phyloP scores from a whole-genome alignment of 2,329 filamentous ascomycete genomes.

The Alternaria metachromatica region DNA sequence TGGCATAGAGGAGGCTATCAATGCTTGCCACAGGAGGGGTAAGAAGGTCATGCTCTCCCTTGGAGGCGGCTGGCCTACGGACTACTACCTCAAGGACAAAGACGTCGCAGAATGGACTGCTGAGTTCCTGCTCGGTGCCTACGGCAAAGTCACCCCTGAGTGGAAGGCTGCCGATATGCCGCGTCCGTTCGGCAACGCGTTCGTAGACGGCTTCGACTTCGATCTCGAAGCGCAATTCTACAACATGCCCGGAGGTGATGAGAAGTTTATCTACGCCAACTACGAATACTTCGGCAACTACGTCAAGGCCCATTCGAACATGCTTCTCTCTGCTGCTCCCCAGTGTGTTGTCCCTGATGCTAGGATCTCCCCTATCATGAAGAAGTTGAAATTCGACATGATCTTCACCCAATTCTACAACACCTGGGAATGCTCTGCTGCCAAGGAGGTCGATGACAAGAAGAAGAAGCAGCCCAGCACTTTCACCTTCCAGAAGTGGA shows the following conservation, averaged over 20 bases:
- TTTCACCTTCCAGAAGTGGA: constrained; percentile 58
- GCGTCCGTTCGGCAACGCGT: constrained; percentile 56
- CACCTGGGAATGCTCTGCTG: constrained; percentile 58
- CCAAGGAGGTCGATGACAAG: constrained; percentile 44
- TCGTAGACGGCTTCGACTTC: constrained; percentile 62
- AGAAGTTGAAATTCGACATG: constrained; percentile 57
- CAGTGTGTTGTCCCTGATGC: constrained; percentile 59
- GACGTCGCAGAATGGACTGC: constrained; percentile 55
- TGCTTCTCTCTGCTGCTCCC: constrained; percentile 62
- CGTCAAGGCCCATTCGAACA: constrained; percentile 49
- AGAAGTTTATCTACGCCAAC: constrained; percentile 43
- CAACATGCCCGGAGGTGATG: constrained; percentile 21
- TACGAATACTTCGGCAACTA: constrained; percentile 58
- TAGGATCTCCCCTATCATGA: constrained; percentile 55
- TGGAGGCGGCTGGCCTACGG: constrained; percentile 51
- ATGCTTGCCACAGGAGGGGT: constrained; percentile 38
- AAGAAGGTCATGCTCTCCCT: constrained; percentile 55
- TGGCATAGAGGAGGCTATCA: constrained; percentile 47
- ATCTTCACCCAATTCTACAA: constrained; percentile 65
- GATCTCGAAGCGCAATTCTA: constrained; percentile 50
- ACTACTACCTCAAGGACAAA: constrained; percentile 54
- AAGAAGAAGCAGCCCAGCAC: constrained; percentile 33
- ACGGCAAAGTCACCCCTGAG: constrained; percentile 51
- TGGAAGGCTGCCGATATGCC: constrained; percentile 43
- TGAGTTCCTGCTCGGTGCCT: constrained; percentile 59